A percentile compares a stretch with the other conserved stretches of the same genome.
These are phyloP conservation scores for Penicillium sp. DNA, from an alignment of 2,329 filamentous ascomycete genomes.

Conservation along the genomic window DNA sequence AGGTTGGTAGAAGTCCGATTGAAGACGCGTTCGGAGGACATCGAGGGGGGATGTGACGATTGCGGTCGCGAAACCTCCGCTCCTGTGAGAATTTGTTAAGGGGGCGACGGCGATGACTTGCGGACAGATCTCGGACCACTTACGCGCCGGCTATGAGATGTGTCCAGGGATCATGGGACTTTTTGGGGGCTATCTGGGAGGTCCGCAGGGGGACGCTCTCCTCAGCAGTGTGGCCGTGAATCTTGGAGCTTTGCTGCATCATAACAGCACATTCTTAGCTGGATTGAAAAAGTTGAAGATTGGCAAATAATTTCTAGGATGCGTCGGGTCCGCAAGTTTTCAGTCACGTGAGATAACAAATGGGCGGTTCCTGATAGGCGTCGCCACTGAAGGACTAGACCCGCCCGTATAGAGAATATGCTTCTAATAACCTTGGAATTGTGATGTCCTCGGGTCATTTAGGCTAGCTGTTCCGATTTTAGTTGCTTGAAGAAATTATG, in stretches of 20 bases:
- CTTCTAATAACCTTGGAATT: too few relatives aligned
- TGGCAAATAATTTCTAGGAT: constrained; percentile 5
- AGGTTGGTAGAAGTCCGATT: constrained; percentile 90
- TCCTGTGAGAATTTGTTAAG: constrained; percentile 13
- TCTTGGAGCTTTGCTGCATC: constrained; percentile 19
- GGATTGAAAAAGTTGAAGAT: constrained; percentile 4
- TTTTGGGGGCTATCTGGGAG: constrained; percentile 10
- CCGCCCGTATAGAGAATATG: neutral
- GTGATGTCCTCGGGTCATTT: too few relatives aligned
- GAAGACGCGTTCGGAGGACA: constrained; percentile 95
- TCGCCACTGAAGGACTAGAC: neutral
- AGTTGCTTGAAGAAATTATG: too few relatives aligned
- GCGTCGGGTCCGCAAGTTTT: constrained; percentile 15
- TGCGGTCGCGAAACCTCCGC: constrained; percentile 82
- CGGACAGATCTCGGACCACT: constrained; percentile 11
- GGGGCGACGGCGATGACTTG: neutral
- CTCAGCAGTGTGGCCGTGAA: constrained; percentile 14
- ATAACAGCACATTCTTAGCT: constrained; percentile 13
- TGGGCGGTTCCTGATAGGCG: constrained; percentile 8
- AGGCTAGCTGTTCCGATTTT: too few relatives aligned
- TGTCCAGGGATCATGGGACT: constrained; percentile 25
- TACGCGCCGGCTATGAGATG: constrained; percentile 38
- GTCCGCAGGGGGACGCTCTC: constrained; percentile 9
- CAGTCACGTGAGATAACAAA: constrained; percentile 22
- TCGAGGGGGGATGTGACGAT: constrained; percentile 92